Evolutionary conservation across 2,329 filamentous ascomycete species (phyloP), one percentile per base, ranked within the genome.

Genomic region (Arthrobotrys conoides): DNA sequence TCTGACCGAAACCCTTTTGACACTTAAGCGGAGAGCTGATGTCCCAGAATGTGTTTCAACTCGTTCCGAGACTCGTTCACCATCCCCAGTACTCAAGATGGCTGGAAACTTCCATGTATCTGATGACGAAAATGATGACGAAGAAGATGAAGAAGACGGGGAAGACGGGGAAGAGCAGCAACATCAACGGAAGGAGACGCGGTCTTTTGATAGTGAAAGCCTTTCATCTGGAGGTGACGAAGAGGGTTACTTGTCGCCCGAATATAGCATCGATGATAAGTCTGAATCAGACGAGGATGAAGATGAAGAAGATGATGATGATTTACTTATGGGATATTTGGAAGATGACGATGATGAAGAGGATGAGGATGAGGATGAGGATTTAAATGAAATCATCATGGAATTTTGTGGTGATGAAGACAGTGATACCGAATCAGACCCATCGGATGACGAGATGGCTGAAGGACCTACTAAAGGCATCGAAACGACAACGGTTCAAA

Each of bases 281-380:
- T 38, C 61, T 1, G 49, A 51, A 14, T 73, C 70, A 16, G 70
- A 57, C 5, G 57, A 61, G n/a, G 20, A 27, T 41, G 57, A 61
- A 1, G 57, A 61, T 3, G 36, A 61, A 10, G 18, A 30, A 6
- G 27, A 30, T 3, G 27, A 30, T 3, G 27, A 30, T 3, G 27
- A 30, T 30, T 6, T 30, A 30, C 27, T 30, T 30, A 30, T n/a
- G 3, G 51, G 36, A 71, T 75, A 24, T 27, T 9, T 4, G 20
- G 75, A 79, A 12, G 78, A 79, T 16, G 80, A 76, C 22, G 72
- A 78, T 16, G 75, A 76, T 12, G 67, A 77, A 12, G 38, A 41
- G 12, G 38, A 41, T 16, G 38, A 38, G 73, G 76, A 80, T 24
- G 79, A 80, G 10, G 76, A 81, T 22, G 79, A 80, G 10, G 76